Evolutionary conservation across 371 early-diverging fungal species (phyloP), one percentile per base, ranked within the genome.

Genomic region (Mucor racemosus): DNA sequence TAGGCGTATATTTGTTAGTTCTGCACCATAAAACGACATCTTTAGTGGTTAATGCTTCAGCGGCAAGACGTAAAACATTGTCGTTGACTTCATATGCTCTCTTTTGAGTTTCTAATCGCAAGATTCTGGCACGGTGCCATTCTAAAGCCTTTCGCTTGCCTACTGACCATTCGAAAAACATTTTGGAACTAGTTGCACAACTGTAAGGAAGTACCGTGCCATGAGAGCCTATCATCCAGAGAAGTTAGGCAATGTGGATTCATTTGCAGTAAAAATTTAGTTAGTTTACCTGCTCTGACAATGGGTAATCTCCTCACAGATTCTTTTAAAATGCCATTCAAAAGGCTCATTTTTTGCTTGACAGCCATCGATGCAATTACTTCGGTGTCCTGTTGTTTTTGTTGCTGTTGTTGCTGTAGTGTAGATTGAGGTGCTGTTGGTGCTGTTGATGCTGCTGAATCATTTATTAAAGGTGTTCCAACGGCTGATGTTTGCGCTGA

Each of bases 131-230:
- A 14, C 82, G 62, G 34, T 82, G 80, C 82, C 82, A 82, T 69
- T 82, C 82, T n/a, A 76, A 17, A 7, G 76, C 82, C 61, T 82
- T 82, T 42, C 78, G 65, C 59, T 70, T 72, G 13, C 78, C 80
- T 14, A 76, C 64, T 19, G 76, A 70, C 75, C 76, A 82, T 41
- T 64, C 57, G 19, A 73, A 76, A 46, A 72, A 82, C 26, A 44
- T 59, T 14, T 67, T 71, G 5, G 72, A 53, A 14, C 75, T 79
- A 4, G 65, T 65, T 17, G 76, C 79, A 44, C 78, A 76, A 0
- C 68, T 69, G 36, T 82, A 82, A 21, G 80, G 78, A 7, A 79
- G 39, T 1, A 40, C 36, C 8, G 34, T 58, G 36, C 69, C 67
- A 58, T 74, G 69, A 11, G 62, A 62, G 40, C 66, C 73, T 72